Base-by-base conservation (phyloP, 768 basidiomycete genomes). In the Rhizopogon salebrosus region DNA sequence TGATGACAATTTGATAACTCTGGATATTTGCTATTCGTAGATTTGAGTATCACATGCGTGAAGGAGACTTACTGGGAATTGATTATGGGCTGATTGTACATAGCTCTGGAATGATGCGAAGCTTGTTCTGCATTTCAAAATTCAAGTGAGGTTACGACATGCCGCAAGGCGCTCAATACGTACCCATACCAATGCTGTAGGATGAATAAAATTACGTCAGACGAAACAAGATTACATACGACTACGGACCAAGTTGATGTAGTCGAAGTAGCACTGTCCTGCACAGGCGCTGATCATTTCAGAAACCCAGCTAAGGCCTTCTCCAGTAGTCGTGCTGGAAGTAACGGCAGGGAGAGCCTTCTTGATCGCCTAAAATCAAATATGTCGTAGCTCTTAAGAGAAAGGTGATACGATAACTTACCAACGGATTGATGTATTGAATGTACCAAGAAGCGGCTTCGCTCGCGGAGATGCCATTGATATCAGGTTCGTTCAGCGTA, bases 341-440 rank as follows among this genome's bases (percentile, higher is more conserved):
- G 70, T 66, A 7, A 73, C 63, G 0, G 72, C 65, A 5, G 72
- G 72, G 27, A 73, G 67, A 2, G 72, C 71, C 49, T 71, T 73
- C 63, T 69, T 70, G 37, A 72, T 69, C 0, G 64, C 9, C 71
- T 72, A 37, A 29, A 42, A 52, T 27, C 1, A 37, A 23, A 36
- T 34, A 18, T 24, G 23, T 3, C 27, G 31, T 29, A 37, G 18
- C n/a, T 36, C 20, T 24, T 3, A 16, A 24, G 29, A 22, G 5
- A 20, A 4, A 11, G 23, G 18, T 20, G n/a, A 48, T 14, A 1
- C 2, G 24, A n/a, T 40, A 24, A 18, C 67, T 34, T 58, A 72
- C 69, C 55, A 72, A 38, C 3, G 71, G 70, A 51, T 72, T 73
- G 23, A 72, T 62, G 41, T 69, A 59, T 42, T 69, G 11, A 11